A percentile compares a stretch with the other conserved stretches of the same genome.
phyloP scores from a whole-genome alignment of 176 grass and related monocot genomes.

The Raddia distichophylla region DNA sequence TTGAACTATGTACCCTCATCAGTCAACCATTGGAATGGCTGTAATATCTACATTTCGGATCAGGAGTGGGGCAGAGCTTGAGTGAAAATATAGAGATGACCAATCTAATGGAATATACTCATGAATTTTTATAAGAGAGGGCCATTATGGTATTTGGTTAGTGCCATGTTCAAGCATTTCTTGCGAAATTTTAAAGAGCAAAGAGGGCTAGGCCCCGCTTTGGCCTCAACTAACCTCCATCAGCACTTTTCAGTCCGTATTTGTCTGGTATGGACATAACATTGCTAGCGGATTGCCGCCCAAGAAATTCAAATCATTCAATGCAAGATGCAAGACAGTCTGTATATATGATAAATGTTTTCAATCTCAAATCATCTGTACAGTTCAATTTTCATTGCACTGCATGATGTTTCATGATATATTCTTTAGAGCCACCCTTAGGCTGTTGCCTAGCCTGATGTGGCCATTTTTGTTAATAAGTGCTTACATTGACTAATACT shows the following conservation, averaged over 20 bases:
- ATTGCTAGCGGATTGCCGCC: conserved; percentile 1
- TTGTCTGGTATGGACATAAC: conserved; percentile 8
- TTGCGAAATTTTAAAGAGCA: neutral
- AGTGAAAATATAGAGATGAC: conserved; percentile 6
- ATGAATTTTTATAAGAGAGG: neutral
- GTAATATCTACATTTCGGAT: conserved; percentile 23
- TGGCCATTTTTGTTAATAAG: conserved; percentile 33
- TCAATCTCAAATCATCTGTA: neutral
- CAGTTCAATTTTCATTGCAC: neutral
- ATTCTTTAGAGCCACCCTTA: neutral
- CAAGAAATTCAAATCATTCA: conserved; percentile 32
- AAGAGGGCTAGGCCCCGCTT: neutral
- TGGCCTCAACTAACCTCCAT: neutral
- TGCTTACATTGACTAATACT: conserved; percentile 33
- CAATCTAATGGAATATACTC: conserved; percentile 35
- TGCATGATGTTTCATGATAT: neutral
- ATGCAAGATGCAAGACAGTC: conserved; percentile 21
- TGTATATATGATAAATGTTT: neutral
- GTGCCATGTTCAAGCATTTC: conserved; percentile 16
- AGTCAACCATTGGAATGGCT: conserved; percentile 9
- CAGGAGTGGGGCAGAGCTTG: neutral
- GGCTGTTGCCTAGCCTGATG: conserved; percentile 15
- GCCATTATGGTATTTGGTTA: conserved; percentile 12
- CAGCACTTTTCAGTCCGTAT: neutral
- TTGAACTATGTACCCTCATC: neutral